A percentile compares a stretch with the other conserved stretches of the same genome.
Conservation (phyloP, 768 basidiomycete genomes). For the Leucosporidium yakuticum region DNA sequence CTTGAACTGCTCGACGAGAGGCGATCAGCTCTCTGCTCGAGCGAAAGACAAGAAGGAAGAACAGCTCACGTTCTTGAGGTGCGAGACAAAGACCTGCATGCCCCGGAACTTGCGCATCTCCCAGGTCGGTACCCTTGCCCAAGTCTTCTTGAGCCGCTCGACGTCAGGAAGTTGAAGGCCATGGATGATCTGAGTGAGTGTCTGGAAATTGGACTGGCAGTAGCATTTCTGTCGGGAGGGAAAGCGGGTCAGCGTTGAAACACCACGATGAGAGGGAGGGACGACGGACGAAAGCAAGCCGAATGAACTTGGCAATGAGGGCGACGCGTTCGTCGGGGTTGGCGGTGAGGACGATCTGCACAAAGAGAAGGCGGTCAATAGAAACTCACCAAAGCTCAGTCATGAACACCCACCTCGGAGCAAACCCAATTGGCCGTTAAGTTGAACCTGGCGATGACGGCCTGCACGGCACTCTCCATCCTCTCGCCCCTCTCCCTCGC, state of each 20-base stretch:
- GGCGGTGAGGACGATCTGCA: slow-evolving; percentile 61
- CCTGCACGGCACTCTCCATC: slow-evolving; percentile 14
- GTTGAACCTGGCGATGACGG: slow-evolving; percentile 75
- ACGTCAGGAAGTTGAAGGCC: slow-evolving; percentile 69
- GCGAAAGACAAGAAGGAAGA: accelerated
- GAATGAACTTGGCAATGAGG: slow-evolving; percentile 62
- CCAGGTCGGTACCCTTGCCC: slow-evolving; percentile 61
- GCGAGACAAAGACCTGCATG: slow-evolving; percentile 60
- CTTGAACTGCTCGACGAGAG: slow-evolving; percentile 19
- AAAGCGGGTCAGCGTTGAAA: slow-evolving; percentile 1
- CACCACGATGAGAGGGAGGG: neutral
- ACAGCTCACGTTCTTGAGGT: slow-evolving; percentile 62
- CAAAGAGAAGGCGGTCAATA: neutral
- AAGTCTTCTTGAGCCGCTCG: slow-evolving; percentile 58
- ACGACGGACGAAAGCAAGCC: neutral
- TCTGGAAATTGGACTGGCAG: slow-evolving; percentile 66
- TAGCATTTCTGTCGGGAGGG: slow-evolving; percentile 63
- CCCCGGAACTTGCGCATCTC: slow-evolving; percentile 69
- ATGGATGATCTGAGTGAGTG: slow-evolving; percentile 69
- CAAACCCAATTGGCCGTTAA: slow-evolving; percentile 71
- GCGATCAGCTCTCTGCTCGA: neutral
- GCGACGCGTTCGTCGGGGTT: slow-evolving; percentile 52
- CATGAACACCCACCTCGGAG: slow-evolving; percentile 52
- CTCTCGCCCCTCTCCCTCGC: slow-evolving; percentile 17
- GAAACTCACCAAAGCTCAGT: no score